Evolutionary conservation across 768 basidiomycete genomes (phyloP), one percentile per base, ranked within the genome.

Genomic region (Mycena filopes): DNA sequence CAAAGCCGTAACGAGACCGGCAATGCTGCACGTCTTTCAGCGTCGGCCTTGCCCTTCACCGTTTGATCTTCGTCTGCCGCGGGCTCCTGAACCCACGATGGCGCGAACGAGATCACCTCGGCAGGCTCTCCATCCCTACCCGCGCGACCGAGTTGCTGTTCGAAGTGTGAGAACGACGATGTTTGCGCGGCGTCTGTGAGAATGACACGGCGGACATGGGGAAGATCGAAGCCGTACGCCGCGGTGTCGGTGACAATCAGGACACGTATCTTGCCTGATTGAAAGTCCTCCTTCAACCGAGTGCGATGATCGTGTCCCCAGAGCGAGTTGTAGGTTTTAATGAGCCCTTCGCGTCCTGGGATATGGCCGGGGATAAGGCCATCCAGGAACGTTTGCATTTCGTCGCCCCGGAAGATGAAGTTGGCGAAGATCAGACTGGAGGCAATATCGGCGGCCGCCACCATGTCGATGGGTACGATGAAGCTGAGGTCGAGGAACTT

Each of bases 401-500:
- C 21, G 28, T 47, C 29, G 7, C 48, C 25, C 56, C 47, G 36
- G 31, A 48, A 10, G 25, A n/a, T 38, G 45, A 36, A 36, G 3
- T 45, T 31, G 31, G 46, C 45, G 21, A 58, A 58, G 21, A 58
- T 15, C 20, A 38, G 15, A n/a, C 29, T 48, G 4, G 16, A 21
- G 15, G 23, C 15, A 31, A 58, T 58, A n/a, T 58, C 45, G 3
- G 21, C 12, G 9, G 56, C 40, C 3, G 28, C 4, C 23, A 4
- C 18, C 15, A 63, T 46, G 11, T 40, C 45, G 13, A 16, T 20
- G 7, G 61, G 61, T 10, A 63, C 12, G 16, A 63, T n/a, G 45
- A 54, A 63, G 61, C 38, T 42, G 28, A 63, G 18, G 29, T 63
- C 54, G 18, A 54, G 45, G 46, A 29, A 31, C 9, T 53, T 23